A percentile compares a stretch with the other conserved stretches of the same genome.
These are phyloP conservation scores for Neurospora sp. DNA, from an alignment of 2,329 filamentous ascomycete genomes.

Conservation along the genomic window DNA sequence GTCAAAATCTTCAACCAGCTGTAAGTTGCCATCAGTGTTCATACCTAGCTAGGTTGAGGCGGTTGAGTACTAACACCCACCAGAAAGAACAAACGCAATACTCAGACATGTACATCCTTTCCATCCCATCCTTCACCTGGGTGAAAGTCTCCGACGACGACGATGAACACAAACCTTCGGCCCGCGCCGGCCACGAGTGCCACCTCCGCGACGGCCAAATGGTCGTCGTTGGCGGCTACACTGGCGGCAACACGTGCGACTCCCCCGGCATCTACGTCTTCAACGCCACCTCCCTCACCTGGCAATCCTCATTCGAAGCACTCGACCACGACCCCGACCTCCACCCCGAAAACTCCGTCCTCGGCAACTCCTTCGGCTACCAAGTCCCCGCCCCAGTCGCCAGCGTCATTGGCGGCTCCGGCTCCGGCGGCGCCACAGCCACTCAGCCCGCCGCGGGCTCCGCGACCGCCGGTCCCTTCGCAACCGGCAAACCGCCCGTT, in stretches of 20 bases:
- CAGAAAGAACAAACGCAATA: constrained; percentile 45
- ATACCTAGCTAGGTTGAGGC: not conserved
- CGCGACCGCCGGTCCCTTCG: constrained; percentile 59
- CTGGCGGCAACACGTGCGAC: constrained; percentile 54
- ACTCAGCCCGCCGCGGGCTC: constrained; percentile 52
- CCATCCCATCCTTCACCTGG: constrained; percentile 65
- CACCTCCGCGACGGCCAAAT: constrained; percentile 62
- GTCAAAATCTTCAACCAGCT: constrained; percentile 60
- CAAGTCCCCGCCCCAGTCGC: constrained; percentile 54
- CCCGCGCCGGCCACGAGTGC: constrained; percentile 59
- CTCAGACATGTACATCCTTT: constrained; percentile 66
- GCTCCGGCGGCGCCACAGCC: constrained; percentile 42
- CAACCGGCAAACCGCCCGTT: constrained; percentile 58
- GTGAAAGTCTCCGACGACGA: constrained; percentile 50
- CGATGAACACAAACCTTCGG: constrained; percentile 40
- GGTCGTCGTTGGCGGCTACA: constrained; percentile 61
- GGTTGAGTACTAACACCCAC: constrained; percentile 4
- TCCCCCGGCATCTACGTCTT: constrained; percentile 63
- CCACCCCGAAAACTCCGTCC: constrained; percentile 39
- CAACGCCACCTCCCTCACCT: constrained; percentile 55
- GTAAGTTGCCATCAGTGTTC: constrained; percentile 24
- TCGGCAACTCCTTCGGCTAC: constrained; percentile 55
- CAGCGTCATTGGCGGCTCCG: constrained; percentile 28
- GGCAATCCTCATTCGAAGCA: constrained; percentile 53
- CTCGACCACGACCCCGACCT: constrained; percentile 38